These are phyloP conservation scores for Silene noctiflora DNA, from an alignment of 179 eudicot genomes.

Conservation along the genomic window DNA sequence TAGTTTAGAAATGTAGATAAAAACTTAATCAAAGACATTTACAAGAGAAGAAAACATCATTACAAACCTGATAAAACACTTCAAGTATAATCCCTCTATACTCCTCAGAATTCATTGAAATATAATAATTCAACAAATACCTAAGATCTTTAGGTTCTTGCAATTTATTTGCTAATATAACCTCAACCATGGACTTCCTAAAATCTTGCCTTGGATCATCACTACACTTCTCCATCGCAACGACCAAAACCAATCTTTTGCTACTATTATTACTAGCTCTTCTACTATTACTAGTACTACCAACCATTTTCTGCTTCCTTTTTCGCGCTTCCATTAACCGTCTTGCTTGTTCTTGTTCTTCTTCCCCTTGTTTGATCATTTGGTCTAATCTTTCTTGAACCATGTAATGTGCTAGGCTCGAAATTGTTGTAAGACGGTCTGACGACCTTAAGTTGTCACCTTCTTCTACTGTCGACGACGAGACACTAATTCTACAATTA, in stretches of 20 bases:
- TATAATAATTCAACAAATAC: constrained; percentile 56
- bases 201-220: constrained; percentile 78
- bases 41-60: constrained; percentile 49
- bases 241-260: constrained; percentile 45
- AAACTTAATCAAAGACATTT: constrained; percentile 27
- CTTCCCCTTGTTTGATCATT: constrained; percentile 59
- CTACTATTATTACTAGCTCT: not conserved
- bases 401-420: constrained; percentile 66
- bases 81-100: constrained; percentile 55
- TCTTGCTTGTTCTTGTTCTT: constrained; percentile 31
- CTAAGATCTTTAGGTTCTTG: constrained; percentile 51
- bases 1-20: no score
- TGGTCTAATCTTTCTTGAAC: constrained; percentile 75
- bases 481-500: constrained; percentile 49
- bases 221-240: constrained; percentile 73
- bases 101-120: constrained; percentile 67
- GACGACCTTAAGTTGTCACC: constrained; percentile 30
- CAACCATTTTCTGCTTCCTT: constrained; percentile 34
- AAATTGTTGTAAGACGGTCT: constrained; percentile 34
- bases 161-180: constrained; percentile 54
- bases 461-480: constrained; percentile 37
- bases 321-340: constrained; percentile 27
- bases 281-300: constrained; percentile 9
- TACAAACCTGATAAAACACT: constrained; percentile 76
- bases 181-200: constrained; percentile 62